Evolutionary conservation across 306 rosid genomes (phyloP), one percentile per base, ranked within the genome.

Genomic region (Abrus pulchellus): DNA sequence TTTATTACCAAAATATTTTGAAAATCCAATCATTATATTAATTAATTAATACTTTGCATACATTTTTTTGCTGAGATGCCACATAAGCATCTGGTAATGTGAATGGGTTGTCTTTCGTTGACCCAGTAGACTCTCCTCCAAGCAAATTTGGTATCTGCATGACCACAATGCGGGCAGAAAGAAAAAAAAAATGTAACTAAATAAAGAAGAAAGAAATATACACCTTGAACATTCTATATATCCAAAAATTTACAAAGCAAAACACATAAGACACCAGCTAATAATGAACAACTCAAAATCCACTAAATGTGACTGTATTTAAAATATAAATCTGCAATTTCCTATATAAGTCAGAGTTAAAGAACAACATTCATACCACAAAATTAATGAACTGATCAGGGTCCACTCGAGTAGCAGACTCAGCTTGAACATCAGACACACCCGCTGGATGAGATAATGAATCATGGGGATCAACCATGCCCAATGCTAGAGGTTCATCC

Each of bases 401-500:
- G 73, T 92, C 99, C 76, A 93, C 48, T 63, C 71, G 75, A 10
- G 85, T 53, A 70, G 97, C 99, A 9, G 98, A 85, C 92, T 93
- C 98, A 2, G 97, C 87, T 85, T 92, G 98, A 66, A 81, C 97
- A 74, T 93, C 99, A 75, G 97, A 90, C 45, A 90, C 97, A 86
- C 99, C 99, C 5, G 98, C 97, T 38, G 99, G 97, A 83, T 96
- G 99, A 83, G 99, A 96, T 83, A 96, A 80, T 64, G 99, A 93
- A 93, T 93, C 99, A 49, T 96, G 99, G 44, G 94, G 99, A 82
- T 96, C 99, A 79, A 96, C 92, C 88, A 88, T 74, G 67, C 99
- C 91, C 44, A 96, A 85, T 71, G 97, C 83, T 63, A 96, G 85
- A 76, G 94, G 90, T 60, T 93, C 97, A 75, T 86, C 86, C 99